Base-by-base conservation (phyloP, 441 rosid genomes). In the Sinapis alba region DNA sequence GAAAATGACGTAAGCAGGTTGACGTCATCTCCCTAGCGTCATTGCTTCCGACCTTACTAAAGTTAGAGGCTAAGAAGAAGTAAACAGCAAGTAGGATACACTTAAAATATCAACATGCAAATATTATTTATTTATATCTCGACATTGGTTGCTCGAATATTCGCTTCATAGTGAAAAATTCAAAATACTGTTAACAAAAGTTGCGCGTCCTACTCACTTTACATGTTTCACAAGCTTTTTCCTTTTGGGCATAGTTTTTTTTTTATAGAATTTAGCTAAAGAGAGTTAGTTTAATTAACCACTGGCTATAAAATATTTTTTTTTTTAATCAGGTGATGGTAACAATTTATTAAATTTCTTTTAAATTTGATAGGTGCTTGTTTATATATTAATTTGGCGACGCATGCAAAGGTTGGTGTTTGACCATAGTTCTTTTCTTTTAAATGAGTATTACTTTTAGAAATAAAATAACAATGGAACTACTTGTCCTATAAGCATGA, bases 391-490 rank as follows among this genome's bases (percentile, higher is more conserved):
- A 19, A 32, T 47, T 30, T 58, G 50, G 38, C 34, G 20, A 77
- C 68, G 76, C 80, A 77, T 66, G 73, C 73, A 65, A 72, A 72
- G 51, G 41, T 38, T 36, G 68, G 50, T 60, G 51, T 59, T 77
- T 65, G 80, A 65, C 80, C 64, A 36, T 64, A 23, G 10, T 24
- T 47, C 27, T 12, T 57, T 24, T 57, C 27, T 24, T 57, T 13
- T 5, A 30, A 34, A 69, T 53, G 54, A 59, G 13, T 26, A 36
- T 19, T 50, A 15, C 50, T 26, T 24, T 21, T 38, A 11, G 16
- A 68, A 2, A 20, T 1, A 11, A 61, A 45, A 56, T 36, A 62
- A 9, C 10, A 53, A 11, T 69, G 61, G 54, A 57, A 64, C 71
- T 70, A 57, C 71, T 76, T 70, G 62, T 4, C 62, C 67, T 1